A percentile compares a stretch with the other conserved stretches of the same genome.
Conservation (phyloP, 2,329 filamentous ascomycete species). For the Aspergillus ibericus region DNA sequence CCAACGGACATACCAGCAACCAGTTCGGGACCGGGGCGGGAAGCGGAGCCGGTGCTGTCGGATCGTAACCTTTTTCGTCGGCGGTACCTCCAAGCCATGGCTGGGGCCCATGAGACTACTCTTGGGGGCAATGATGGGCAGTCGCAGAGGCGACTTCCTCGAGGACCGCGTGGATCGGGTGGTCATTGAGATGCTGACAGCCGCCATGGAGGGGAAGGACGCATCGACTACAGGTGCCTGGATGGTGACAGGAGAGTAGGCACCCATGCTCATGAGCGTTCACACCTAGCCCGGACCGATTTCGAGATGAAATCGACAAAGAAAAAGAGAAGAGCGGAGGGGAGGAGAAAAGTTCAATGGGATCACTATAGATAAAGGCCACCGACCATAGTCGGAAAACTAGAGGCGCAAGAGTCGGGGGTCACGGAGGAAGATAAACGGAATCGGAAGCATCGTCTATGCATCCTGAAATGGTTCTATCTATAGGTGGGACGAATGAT, state of each 20-base stretch:
- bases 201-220: slow-evolving; percentile 27
- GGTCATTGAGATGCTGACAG: slow-evolving; percentile 38
- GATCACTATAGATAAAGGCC: not conserved
- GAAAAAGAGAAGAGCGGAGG: not conserved
- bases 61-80: slow-evolving; percentile 32
- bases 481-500: not conserved
- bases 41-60: slow-evolving; percentile 47
- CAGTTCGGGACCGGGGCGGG: slow-evolving; percentile 55
- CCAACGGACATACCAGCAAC: slow-evolving; percentile 49
- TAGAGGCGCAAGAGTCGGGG: not conserved
- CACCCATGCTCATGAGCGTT: not conserved
- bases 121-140: slow-evolving; percentile 49
- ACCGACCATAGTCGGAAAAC: not conserved
- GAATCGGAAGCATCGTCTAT: not conserved
- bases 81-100: slow-evolving; percentile 10
- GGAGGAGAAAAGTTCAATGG: not conserved
- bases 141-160: slow-evolving; percentile 37
- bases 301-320: not conserved
- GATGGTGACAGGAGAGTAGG: not conserved
- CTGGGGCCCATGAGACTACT: slow-evolving; percentile 34
- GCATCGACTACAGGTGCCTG: not conserved
- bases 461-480: not conserved
- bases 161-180: slow-evolving; percentile 38
- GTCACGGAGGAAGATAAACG: not conserved
- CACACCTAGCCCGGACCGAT: not conserved